Conservation (phyloP, 345 rosid genomes). For the Lumnitzera littorea region DNA sequence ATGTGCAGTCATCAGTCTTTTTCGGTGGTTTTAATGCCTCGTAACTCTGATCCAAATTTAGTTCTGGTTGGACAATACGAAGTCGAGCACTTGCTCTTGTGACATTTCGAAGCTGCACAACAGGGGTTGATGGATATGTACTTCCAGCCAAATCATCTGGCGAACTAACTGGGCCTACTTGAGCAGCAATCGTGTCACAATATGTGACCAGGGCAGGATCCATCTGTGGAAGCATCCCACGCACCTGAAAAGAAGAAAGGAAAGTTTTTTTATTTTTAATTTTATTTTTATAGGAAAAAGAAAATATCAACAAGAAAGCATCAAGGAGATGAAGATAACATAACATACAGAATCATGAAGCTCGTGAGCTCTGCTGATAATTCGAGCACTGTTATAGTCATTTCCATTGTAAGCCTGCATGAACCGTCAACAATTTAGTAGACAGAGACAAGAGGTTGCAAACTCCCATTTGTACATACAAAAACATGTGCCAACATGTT, state of each 20-base stretch:
- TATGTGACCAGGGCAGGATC: conserved; percentile 78
- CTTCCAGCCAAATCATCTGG: conserved; percentile 71
- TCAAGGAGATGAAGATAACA: conserved; percentile 1
- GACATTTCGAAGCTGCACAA: conserved; percentile 64
- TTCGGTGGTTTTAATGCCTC: conserved; percentile 76
- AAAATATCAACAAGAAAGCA: not conserved
- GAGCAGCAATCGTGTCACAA: conserved; percentile 82
- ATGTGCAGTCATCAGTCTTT: conserved; percentile 44
- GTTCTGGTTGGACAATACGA: conserved; percentile 85
- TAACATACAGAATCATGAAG: conserved; percentile 84
- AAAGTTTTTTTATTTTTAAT: conserved; percentile 1
- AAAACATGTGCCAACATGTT: no score
- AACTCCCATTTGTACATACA: no score
- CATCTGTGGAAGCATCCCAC: conserved; percentile 98
- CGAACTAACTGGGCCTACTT: conserved; percentile 77
- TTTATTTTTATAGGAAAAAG: not conserved
- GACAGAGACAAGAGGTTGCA: not conserved
- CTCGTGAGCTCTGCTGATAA: conserved; percentile 87
- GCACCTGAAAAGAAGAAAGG: conserved; percentile 48
- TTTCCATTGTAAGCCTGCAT: conserved; percentile 82
- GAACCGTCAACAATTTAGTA: conserved; percentile 4
- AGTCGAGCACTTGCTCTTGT: conserved; percentile 93
- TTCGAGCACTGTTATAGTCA: conserved; percentile 94
- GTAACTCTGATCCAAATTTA: conserved; percentile 60
- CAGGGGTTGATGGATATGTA: conserved; percentile 56